Percentiles rank a stretch among this genome's conserved stretches.
Evolutionary conservation across 441 rosid species (phyloP).

Genomic region (Breynia disticha): DNA sequence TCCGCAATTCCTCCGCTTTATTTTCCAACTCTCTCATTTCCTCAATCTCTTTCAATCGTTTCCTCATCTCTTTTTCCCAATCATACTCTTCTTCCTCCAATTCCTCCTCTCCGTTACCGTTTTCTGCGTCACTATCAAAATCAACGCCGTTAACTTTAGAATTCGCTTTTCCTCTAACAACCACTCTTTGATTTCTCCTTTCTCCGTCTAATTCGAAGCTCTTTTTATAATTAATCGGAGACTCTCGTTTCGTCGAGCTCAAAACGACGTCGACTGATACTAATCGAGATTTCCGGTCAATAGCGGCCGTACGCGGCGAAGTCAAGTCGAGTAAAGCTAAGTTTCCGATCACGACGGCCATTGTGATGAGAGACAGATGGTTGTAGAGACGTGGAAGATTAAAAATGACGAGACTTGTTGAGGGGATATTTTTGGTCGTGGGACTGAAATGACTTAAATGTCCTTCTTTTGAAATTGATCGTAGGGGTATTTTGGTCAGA

Average conservation of each 20-base stretch:
- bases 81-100: constrained; percentile 27
- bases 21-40: constrained; percentile 71
- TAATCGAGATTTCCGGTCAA: constrained; percentile 56
- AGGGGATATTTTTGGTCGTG: constrained; percentile 26
- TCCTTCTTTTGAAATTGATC: constrained; percentile 11
- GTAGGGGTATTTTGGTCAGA: constrained; percentile 27
- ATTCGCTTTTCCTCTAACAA: constrained; percentile 19
- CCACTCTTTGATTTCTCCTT: constrained; percentile 13
- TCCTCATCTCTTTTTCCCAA: constrained; percentile 71
- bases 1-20: constrained; percentile 83
- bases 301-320: constrained; percentile 34
- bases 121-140: constrained; percentile 61
- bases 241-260: constrained; percentile 45
- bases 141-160: constrained; percentile 26
- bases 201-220: constrained; percentile 16
- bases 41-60: constrained; percentile 52
- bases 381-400: constrained; percentile 6
- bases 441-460: constrained; percentile 16
- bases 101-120: constrained; percentile 32
- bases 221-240: constrained; percentile 6
- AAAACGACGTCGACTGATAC: constrained; percentile 36
- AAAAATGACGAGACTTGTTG: constrained; percentile 12
- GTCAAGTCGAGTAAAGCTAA: constrained; percentile 47
- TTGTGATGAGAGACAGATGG: constrained; percentile 13
- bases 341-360: constrained; percentile 73